Conservation (phyloP, 345 rosid genomes). For the Eucalyptus shirleyi region DNA sequence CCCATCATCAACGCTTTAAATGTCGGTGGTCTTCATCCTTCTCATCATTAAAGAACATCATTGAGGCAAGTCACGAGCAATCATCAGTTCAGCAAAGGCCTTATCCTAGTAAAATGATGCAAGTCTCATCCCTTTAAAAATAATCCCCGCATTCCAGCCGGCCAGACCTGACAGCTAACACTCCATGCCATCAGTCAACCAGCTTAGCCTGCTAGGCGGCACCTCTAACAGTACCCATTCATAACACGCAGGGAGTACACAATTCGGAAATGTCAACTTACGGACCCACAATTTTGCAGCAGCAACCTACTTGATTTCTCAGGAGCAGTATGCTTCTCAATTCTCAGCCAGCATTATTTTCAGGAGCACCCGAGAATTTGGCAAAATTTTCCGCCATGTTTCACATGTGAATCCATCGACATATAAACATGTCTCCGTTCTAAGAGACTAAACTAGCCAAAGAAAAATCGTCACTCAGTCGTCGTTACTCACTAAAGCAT, state of each 20-base stretch:
- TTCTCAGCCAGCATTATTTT: not conserved
- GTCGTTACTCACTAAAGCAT: not conserved
- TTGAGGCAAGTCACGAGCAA: not conserved
- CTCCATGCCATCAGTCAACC: not conserved
- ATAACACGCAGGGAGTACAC: not conserved
- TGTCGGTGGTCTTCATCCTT: not conserved
- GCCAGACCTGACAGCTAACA: not conserved
- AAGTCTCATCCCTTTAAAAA: not conserved
- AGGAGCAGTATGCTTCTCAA: not conserved
- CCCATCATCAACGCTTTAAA: not conserved
- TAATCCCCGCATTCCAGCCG: not conserved
- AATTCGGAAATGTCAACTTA: not conserved
- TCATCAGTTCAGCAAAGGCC: not conserved
- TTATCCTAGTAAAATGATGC: not conserved
- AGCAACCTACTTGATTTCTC: not conserved
- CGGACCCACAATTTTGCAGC: not conserved
- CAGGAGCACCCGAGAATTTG: not conserved
- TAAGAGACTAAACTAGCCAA: not conserved
- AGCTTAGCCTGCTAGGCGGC: not conserved
- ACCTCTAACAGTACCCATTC: not conserved
- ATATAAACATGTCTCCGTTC: not conserved
- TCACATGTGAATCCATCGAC: not conserved
- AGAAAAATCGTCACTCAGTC: not conserved
- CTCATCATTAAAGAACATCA: not conserved
- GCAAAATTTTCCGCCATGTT: not conserved